Evolutionary conservation across 108 stramenopile species (phyloP).

Genomic region (Cylindrotheca fusiformis): DNA sequence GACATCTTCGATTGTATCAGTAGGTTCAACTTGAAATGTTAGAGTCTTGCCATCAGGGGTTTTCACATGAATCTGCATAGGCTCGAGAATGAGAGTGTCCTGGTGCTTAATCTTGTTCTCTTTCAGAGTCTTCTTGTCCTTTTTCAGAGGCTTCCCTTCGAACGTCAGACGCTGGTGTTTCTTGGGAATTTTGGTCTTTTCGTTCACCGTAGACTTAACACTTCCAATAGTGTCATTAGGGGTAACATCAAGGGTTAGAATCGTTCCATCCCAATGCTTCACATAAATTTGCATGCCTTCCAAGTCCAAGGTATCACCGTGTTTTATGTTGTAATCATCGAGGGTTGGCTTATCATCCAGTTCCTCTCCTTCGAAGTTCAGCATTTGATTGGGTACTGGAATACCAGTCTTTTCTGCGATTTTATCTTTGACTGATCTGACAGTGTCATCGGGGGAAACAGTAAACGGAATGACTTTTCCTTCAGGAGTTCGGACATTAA

Average conservation of each 20-base stretch:
- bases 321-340: slow-evolving; percentile 15
- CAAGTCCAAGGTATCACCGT: slow-evolving; percentile 23
- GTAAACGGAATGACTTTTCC: slow-evolving; percentile 7
- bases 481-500: slow-evolving; percentile 23
- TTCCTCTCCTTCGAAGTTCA: slow-evolving; percentile 15
- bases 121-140: slow-evolving; percentile 15
- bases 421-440: slow-evolving; percentile 22
- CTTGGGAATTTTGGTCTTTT: slow-evolving; percentile 9
- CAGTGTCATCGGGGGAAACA: slow-evolving; percentile 19
- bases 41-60: slow-evolving; percentile 16
- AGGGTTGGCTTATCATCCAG: slow-evolving; percentile 18
- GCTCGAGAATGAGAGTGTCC: slow-evolving; percentile 14
- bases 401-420: slow-evolving; percentile 15
- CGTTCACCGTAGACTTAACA: slow-evolving; percentile 18
- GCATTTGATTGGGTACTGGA: slow-evolving; percentile 22
- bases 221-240: slow-evolving; percentile 21
- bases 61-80: slow-evolving; percentile 10
- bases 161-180: slow-evolving; percentile 57
- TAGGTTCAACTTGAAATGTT: slow-evolving; percentile 10
- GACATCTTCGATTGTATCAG: slow-evolving; percentile 9
- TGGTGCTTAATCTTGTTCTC: slow-evolving; percentile 12
- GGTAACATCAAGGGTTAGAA: slow-evolving; percentile 7
- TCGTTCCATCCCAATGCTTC: slow-evolving; percentile 6
- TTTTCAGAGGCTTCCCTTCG: slow-evolving; percentile 42
- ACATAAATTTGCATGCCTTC: slow-evolving; percentile 32